Evolutionary conservation across 2,329 filamentous ascomycete genomes (phyloP).

Genomic region (Cladosporium sp.): DNA sequence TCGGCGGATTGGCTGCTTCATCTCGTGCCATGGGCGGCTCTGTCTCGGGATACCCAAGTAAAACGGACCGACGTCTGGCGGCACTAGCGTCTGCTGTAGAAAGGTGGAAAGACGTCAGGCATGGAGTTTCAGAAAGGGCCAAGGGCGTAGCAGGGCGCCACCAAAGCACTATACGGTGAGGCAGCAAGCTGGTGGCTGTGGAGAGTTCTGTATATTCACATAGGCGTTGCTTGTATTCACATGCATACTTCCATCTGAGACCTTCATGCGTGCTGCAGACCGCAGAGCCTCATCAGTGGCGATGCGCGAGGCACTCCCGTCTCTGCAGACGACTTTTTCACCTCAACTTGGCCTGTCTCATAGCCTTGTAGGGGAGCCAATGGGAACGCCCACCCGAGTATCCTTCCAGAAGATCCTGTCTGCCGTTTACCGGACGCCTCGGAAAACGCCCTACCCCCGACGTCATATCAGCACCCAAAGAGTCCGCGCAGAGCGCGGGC

Average conservation of each 20-base stretch:
- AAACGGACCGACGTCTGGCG: conserved; percentile 5
- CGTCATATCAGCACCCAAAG: neutral
- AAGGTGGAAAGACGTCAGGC: neutral
- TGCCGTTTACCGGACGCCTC: conserved; percentile 4
- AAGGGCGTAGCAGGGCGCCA: neutral
- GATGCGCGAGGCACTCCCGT: neutral
- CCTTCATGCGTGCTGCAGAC: neutral
- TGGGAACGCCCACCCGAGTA: neutral
- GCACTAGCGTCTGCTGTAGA: neutral
- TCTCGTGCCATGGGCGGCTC: conserved; percentile 4
- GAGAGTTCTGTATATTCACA: neutral
- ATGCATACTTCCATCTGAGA: neutral
- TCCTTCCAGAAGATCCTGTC: conserved; percentile 1
- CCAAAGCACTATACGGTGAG: neutral
- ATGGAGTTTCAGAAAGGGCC: neutral
- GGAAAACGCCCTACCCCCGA: neutral
- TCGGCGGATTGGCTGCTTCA: conserved; percentile 8
- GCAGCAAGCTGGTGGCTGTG: neutral
- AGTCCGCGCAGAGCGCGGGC: conserved; percentile 5
- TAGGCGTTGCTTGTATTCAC: neutral
- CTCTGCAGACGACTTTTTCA: neutral
- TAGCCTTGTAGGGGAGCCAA: neutral
- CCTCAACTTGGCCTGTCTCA: neutral
- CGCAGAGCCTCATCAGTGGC: neutral
- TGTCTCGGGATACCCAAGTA: conserved; percentile 7